Evolutionary conservation across 306 rosid species (phyloP).

Genomic region (Cucumis hystrix): DNA sequence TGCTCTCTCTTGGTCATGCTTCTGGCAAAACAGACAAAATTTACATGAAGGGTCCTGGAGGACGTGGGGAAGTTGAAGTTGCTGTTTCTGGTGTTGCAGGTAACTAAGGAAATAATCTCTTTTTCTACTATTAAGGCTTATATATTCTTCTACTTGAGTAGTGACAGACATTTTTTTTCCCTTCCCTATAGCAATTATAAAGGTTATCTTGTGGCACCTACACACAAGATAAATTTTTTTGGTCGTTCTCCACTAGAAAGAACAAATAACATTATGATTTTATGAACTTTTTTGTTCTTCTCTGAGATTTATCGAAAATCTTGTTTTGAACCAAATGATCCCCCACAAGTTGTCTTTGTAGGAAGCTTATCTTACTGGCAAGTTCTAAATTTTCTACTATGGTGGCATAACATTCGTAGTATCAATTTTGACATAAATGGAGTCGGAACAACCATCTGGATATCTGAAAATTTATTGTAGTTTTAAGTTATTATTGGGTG

Average conservation of each 20-base stretch:
- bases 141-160: not conserved
- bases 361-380: not conserved
- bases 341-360: not conserved
- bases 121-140: not conserved
- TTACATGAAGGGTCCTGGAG: conserved; percentile 99
- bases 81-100: conserved; percentile 97
- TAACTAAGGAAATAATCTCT: conserved; percentile 7
- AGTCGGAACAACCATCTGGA: not conserved
- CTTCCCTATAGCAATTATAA: not conserved
- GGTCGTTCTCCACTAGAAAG: not conserved
- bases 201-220: not conserved
- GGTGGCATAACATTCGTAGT: not conserved
- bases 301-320: not conserved
- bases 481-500: not conserved
- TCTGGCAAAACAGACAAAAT: conserved; percentile 76
- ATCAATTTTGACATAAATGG: not conserved
- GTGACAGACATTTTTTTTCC: not conserved
- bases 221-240: too few relatives aligned
- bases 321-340: not conserved
- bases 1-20: conserved; percentile 58
- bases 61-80: conserved; percentile 99
- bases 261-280: not conserved
- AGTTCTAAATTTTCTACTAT: not conserved
- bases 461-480: not conserved
- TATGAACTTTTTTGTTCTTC: not conserved